phyloP scores from a whole-genome alignment of 2,329 filamentous ascomycete species.

The Hypoxylon sp. region DNA sequence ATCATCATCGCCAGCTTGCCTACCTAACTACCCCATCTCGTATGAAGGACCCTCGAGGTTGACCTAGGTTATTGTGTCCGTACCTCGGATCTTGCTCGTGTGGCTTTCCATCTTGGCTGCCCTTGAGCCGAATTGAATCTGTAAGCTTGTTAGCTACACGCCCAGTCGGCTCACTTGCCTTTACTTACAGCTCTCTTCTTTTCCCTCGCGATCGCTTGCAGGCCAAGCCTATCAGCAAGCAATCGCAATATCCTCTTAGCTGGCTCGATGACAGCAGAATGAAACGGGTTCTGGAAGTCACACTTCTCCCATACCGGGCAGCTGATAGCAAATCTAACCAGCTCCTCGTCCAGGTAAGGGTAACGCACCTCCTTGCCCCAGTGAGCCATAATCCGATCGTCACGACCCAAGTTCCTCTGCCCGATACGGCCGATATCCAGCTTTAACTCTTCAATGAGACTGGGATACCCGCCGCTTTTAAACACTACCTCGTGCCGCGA shows the following conservation, averaged over 20 bases:
- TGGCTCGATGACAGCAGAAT: slow-evolving; percentile 65
- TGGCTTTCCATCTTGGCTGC: slow-evolving; percentile 81
- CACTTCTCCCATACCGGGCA: slow-evolving; percentile 85
- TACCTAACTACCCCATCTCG: slow-evolving; percentile 8
- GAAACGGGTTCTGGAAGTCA: slow-evolving; percentile 70
- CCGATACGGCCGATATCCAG: slow-evolving; percentile 87
- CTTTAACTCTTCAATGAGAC: slow-evolving; percentile 81
- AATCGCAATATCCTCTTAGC: slow-evolving; percentile 84
- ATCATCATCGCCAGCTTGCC: slow-evolving; percentile 67
- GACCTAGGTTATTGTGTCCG: slow-evolving; percentile 61
- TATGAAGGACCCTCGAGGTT: slow-evolving; percentile 19
- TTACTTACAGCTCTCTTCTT: slow-evolving; percentile 85
- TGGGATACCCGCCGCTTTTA: slow-evolving; percentile 70
- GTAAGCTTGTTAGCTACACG: slow-evolving; percentile 31
- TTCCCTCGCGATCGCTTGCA: slow-evolving; percentile 77
- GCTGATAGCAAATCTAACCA: slow-evolving; percentile 82
- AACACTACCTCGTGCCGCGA: slow-evolving; percentile 83
- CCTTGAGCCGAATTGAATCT: slow-evolving; percentile 84
- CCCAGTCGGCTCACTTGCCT: neutral
- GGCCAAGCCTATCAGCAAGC: slow-evolving; percentile 75
- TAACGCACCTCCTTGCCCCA: slow-evolving; percentile 91
- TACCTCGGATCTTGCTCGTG: slow-evolving; percentile 70
- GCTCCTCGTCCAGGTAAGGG: slow-evolving; percentile 86
- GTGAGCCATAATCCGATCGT: slow-evolving; percentile 88
- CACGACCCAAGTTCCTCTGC: slow-evolving; percentile 91